A percentile compares a stretch with the other conserved stretches of the same genome.
These are phyloP conservation scores for Santalum album DNA, from an alignment of 164 flowering plant species.

Conservation along the genomic window DNA sequence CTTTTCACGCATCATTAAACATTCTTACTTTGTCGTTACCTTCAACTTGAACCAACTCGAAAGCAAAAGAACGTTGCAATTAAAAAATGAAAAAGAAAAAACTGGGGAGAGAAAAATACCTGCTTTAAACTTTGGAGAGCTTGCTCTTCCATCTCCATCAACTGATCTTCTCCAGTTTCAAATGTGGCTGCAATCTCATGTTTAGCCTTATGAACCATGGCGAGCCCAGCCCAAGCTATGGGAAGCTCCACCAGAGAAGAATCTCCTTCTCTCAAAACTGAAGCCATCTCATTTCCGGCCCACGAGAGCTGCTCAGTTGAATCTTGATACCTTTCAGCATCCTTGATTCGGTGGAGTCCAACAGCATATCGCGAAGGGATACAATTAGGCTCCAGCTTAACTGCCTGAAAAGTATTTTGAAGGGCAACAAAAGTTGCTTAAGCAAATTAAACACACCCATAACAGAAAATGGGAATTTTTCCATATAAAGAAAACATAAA, in stretches of 20 bases:
- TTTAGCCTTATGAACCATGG: constrained; percentile 78
- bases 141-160: constrained; percentile 65
- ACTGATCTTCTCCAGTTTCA: constrained; percentile 42
- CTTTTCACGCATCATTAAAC: background rate
- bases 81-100: background rate
- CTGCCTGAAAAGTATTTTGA: constrained; percentile 44
- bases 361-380: constrained; percentile 81
- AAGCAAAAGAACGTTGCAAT: background rate
- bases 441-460: background rate
- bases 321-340: constrained; percentile 85
- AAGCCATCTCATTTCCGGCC: constrained; percentile 99
- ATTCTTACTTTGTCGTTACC: no score
- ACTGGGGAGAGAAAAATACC: constrained; percentile 24
- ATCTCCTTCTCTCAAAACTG: constrained; percentile 84
- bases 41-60: no score
- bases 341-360: constrained; percentile 80
- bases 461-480: no score
- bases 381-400: constrained; percentile 75
- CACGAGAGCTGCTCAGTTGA: constrained; percentile 69
- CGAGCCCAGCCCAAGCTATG: constrained; percentile 88
- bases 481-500: no score
- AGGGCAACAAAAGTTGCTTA: background rate
- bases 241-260: constrained; percentile 47
- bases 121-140: constrained; percentile 66
- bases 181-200: constrained; percentile 81